A percentile compares a stretch with the other conserved stretches of the same genome.
phyloP scores from a whole-genome alignment of 257 asterid genomes.

The Solanum chiquidenum region DNA sequence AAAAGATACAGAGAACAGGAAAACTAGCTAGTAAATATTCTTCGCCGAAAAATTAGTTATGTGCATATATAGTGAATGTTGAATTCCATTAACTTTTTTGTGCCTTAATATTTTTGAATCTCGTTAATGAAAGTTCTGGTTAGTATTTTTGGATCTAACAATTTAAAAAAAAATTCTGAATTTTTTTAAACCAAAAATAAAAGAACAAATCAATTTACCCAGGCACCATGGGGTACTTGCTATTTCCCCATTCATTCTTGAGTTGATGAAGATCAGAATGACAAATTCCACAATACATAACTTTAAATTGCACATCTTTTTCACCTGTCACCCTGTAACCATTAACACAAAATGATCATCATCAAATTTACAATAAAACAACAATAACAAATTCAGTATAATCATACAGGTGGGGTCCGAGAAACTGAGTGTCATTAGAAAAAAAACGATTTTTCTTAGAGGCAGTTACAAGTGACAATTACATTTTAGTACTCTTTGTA shows the following conservation, averaged over 20 bases:
- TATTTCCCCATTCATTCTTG: too few relatives aligned
- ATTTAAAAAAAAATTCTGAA: neutral
- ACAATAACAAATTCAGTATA: too few relatives aligned
- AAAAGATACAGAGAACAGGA: neutral
- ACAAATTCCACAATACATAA: too few relatives aligned
- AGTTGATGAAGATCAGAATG: too few relatives aligned
- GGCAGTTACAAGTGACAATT: too few relatives aligned
- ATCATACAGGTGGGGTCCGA: too few relatives aligned
- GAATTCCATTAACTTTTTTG: fast-evolving
- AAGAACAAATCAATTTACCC: too few relatives aligned
- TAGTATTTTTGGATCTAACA: neutral
- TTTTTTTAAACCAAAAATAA: too few relatives aligned
- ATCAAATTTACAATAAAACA: neutral
- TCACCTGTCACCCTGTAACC: conserved; percentile 28
- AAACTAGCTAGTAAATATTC: neutral
- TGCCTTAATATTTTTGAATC: neutral
- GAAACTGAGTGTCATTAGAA: too few relatives aligned
- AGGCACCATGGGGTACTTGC: too few relatives aligned
- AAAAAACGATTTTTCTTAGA: too few relatives aligned
- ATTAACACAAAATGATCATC: neutral
- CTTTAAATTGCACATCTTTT: conserved; percentile 16
- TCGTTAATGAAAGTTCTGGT: neutral
- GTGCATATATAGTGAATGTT: neutral
- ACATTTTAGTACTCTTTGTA: too few relatives aligned
- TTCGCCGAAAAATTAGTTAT: neutral